Base-by-base conservation (phyloP, 2,329 filamentous ascomycete species). In the Ceratocystis cacaofunesta region DNA sequence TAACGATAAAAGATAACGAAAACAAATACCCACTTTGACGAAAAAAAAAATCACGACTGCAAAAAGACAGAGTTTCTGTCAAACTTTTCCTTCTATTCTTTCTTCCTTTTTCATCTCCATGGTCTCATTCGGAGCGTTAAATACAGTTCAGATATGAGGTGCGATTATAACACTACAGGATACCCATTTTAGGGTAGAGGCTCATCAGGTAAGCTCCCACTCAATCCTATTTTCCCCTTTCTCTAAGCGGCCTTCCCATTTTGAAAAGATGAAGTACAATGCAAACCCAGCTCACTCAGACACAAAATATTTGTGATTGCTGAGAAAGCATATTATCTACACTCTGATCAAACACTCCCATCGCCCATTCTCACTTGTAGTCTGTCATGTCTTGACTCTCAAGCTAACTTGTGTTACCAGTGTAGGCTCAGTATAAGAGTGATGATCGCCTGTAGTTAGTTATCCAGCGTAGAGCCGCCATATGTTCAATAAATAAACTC, bases 231-330 rank as follows among this genome's bases (percentile, higher is more conserved):
- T 3, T 19, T 1, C 25, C 48, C 10, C 22, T 4, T 10, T 6
- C 15, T 6, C 19, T 17, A 10, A 12, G 5, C 48, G 15, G 48
- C 5, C 48, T 10, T 2, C 19, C 46, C 15, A 28, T 15, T 52
- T 41, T 66, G 65, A 66, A 44, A 66, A 46, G 65, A 66, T 66
- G 65, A 66, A 61, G 19, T 7, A 50, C 25, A 36, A 64, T 66
- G 65, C 65, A 64, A 66, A 66, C 65, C 65, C 65, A 66, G 65
- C 65, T 66, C 65, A 66, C 65, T 66, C 65, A 64, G 65, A 66
- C 61, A 58, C 61, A 64, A 41, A 58, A 61, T 61, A 30, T 41
- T 55, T 64, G 65, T 60, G 62, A 44, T 63, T 66, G 65, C 62
- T 66, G 65, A 66, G 50, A 66, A 61, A 22, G 65, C 65, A 66